Evolutionary conservation across 768 basidiomycete genomes (phyloP).

Genomic region (Tulasnella sp.): DNA sequence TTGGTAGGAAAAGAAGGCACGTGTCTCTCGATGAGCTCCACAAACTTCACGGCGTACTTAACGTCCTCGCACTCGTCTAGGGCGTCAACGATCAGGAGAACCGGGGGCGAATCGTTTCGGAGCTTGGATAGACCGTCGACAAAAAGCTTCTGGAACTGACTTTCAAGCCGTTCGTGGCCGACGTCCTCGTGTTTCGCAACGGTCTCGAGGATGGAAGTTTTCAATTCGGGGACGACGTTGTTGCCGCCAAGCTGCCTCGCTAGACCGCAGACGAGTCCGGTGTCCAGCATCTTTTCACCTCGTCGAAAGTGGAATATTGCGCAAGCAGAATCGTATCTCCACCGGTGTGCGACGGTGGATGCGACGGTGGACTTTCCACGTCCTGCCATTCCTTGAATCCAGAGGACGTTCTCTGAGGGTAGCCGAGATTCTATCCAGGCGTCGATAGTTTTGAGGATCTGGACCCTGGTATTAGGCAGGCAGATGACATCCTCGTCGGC

Average conservation of each 20-base stretch:
- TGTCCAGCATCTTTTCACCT: background rate
- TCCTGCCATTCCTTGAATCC: background rate
- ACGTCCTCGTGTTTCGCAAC: background rate
- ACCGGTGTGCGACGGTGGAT: background rate
- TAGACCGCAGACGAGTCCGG: background rate
- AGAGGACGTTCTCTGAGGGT: background rate
- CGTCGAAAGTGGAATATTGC: background rate
- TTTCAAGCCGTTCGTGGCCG: background rate
- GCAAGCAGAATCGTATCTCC: background rate
- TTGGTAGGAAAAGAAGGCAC: background rate
- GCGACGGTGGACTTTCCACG: background rate
- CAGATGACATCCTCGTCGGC: background rate
- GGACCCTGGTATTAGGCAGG: background rate
- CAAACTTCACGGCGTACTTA: background rate
- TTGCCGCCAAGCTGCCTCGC: background rate
- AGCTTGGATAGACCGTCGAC: background rate
- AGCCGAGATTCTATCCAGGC: background rate
- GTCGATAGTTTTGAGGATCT: background rate
- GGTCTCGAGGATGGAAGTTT: background rate
- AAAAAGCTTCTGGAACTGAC: background rate
- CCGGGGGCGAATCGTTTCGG: background rate
- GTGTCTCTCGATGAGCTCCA: background rate
- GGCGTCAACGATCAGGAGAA: background rate
- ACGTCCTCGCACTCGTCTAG: background rate
- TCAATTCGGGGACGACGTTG: background rate